Percentiles rank a stretch among this genome's conserved stretches.
phyloP scores from a whole-genome alignment of 768 basidiomycete genomes.

The Xerocomus spinulosus region DNA sequence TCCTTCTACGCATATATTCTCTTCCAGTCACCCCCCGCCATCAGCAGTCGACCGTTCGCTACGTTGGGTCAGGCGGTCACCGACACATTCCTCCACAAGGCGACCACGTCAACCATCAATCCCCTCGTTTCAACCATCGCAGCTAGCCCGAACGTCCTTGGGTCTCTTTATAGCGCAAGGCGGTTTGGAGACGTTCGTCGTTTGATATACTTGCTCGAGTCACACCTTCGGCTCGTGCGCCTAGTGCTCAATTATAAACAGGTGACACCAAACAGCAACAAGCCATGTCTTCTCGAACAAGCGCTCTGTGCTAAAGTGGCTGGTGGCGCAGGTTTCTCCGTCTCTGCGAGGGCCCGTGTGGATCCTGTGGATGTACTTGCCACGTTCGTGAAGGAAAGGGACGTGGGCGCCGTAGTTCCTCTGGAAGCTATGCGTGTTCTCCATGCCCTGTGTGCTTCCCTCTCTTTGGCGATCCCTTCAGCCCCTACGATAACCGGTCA shows the following conservation, averaged over 20 bases:
- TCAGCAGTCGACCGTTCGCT: slow-evolving; percentile 55
- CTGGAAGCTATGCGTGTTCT: slow-evolving; percentile 63
- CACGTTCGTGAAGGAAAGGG: slow-evolving; percentile 59
- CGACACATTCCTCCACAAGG: slow-evolving; percentile 68
- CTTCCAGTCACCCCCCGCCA: slow-evolving; percentile 51
- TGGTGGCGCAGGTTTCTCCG: slow-evolving; percentile 41
- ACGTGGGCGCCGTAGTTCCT: slow-evolving; percentile 56
- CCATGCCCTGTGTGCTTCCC: slow-evolving; percentile 61
- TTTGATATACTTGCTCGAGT: slow-evolving; percentile 64
- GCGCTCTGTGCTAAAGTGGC: slow-evolving; percentile 60
- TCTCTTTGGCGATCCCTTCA: slow-evolving; percentile 56
- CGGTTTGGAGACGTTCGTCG: slow-evolving; percentile 67
- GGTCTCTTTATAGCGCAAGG: slow-evolving; percentile 55
- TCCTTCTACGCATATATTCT: slow-evolving; percentile 66
- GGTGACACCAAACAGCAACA: slow-evolving; percentile 37
- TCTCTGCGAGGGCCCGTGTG: slow-evolving; percentile 44
- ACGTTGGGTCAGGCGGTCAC: slow-evolving; percentile 58
- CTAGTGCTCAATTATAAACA: slow-evolving; percentile 64
- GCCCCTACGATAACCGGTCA: slow-evolving; percentile 75
- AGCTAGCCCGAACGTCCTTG: slow-evolving; percentile 53
- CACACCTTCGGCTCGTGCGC: slow-evolving; percentile 58
- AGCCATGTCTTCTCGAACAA: slow-evolving; percentile 70
- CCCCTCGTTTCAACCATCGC: slow-evolving; percentile 73
- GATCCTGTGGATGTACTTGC: slow-evolving; percentile 77
- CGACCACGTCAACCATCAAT: slow-evolving; percentile 74